Evolutionary conservation across 2,329 filamentous ascomycete genomes (phyloP), one percentile per base, ranked within the genome.

Genomic region (Talaromyces sp.): DNA sequence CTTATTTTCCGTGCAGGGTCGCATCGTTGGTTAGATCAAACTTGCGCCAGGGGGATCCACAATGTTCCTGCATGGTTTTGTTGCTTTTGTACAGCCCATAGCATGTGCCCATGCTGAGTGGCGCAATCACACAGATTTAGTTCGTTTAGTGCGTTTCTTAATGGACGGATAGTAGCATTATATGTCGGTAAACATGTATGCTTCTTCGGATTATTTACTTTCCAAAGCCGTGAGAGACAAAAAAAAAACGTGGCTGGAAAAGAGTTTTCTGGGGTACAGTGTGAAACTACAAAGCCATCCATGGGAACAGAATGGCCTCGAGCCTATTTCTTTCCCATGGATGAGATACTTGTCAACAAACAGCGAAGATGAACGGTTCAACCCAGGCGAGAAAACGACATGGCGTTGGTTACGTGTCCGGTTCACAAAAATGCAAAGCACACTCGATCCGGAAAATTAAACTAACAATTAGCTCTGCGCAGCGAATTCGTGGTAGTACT

Each of bases 1-100:
- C 50, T 35, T 62, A 31, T 56, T 45, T 54, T 62, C 60, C 50
- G 60, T 35, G 24, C 60, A 57, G 43, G 50, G 60, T 62, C 48
- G 60, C 41, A 62, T 62, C 50, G 60, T 57, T 22, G 35, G 60
- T 19, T 35, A 45, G 2, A 45, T 62, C 50, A 43, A 27, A 57
- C 48, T 52, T 33, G 24, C 31, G 37, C 19, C 48, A 45, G 31
- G 35, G 33, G 31, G 60, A 9, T 62, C 60, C 60, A 41, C 60
- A 52, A 19, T 5, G 33, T 62, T 62, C 60, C 60, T 62, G 47
- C 60, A 62, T 62, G 19, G 5, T 19, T 37, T 22, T 5, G 16
- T 8, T 43, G 10, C 27, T 39, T 6, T 14, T 47, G 11, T 61
- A 24, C 33, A 35, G 16, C 11, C 31, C 27, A 39, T 24, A 52